Evolutionary conservation across 805 yeast species (phyloP).

Genomic region (Priceomyces melissophilus): DNA sequence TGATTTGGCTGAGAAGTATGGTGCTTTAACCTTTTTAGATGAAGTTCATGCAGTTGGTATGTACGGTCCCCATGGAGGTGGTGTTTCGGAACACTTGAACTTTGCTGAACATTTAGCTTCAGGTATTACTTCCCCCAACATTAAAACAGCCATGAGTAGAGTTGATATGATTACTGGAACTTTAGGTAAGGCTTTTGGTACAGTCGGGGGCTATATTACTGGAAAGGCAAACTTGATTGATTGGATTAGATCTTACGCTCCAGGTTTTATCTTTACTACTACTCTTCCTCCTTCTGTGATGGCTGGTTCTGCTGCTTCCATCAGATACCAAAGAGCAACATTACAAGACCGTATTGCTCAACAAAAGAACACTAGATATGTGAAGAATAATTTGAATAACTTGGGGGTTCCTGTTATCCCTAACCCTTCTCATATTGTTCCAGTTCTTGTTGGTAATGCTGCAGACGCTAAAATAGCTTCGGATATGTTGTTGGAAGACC

Average conservation of each 20-base stretch:
- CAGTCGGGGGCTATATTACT: conserved; percentile 97
- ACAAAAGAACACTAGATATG: conserved; percentile 81
- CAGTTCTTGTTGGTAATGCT: conserved; percentile 92
- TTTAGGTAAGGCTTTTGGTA: conserved; percentile 93
- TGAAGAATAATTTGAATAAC: conserved; percentile 63
- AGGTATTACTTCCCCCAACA: conserved; percentile 51
- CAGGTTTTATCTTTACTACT: conserved; percentile 97
- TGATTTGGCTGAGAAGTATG: conserved; percentile 95
- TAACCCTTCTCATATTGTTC: conserved; percentile 96
- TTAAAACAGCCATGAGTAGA: conserved; percentile 73
- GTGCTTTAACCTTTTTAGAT: conserved; percentile 94
- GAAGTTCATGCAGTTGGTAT: conserved; percentile 99
- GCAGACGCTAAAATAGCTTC: conserved; percentile 88
- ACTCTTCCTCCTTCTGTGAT: conserved; percentile 95
- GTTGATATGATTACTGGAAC: conserved; percentile 97
- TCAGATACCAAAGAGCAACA: conserved; percentile 77
- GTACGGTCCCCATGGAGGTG: conserved; percentile 99
- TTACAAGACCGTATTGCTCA: conserved; percentile 76
- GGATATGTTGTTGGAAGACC: conserved; percentile 78
- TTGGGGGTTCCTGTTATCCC: conserved; percentile 94
- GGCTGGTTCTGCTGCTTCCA: conserved; percentile 92
- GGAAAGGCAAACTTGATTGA: conserved; percentile 81
- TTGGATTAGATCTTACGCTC: conserved; percentile 94
- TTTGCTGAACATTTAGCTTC: conserved; percentile 74
- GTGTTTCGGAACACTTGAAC: conserved; percentile 96